These are phyloP conservation scores for Kokia cookei DNA, from an alignment of 441 rosid genomes.

Conservation along the genomic window DNA sequence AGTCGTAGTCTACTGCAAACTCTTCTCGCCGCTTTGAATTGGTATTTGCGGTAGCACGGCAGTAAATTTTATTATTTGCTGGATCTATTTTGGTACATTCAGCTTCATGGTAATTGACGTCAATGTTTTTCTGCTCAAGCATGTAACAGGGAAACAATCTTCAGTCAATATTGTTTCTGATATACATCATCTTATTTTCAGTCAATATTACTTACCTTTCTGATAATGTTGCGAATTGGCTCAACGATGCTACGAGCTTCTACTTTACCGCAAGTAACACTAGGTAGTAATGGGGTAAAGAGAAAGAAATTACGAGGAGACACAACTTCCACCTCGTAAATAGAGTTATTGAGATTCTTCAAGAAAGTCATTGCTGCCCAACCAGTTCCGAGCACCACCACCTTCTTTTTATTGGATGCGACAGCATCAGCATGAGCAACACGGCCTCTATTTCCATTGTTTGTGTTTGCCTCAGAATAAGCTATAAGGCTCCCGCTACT, in stretches of 20 bases:
- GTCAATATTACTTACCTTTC: slow-evolving; percentile 44
- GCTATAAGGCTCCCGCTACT: slow-evolving; percentile 92
- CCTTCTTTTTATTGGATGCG: slow-evolving; percentile 55
- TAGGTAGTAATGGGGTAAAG: slow-evolving; percentile 90
- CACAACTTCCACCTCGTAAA: slow-evolving; percentile 76
- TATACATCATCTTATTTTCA: not conserved
- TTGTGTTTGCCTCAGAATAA: slow-evolving; percentile 54
- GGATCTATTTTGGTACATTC: slow-evolving; percentile 90
- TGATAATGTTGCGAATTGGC: slow-evolving; percentile 84
- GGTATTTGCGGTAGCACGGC: slow-evolving; percentile 49
- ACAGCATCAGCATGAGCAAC: slow-evolving; percentile 73
- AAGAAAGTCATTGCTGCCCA: slow-evolving; percentile 96
- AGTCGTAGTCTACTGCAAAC: slow-evolving; percentile 79
- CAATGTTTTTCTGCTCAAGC: slow-evolving; percentile 54
- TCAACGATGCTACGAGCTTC: slow-evolving; percentile 80
- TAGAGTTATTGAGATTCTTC: slow-evolving; percentile 56
- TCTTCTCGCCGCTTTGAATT: slow-evolving; percentile 52
- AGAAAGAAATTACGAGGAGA: slow-evolving; percentile 98
- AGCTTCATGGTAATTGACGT: slow-evolving; percentile 66
- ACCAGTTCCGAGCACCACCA: slow-evolving; percentile 92
- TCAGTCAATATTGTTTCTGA: too few relatives aligned
- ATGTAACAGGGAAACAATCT: not conserved
- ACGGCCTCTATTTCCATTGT: slow-evolving; percentile 51
- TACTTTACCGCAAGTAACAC: slow-evolving; percentile 93
- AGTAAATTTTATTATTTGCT: slow-evolving; percentile 63